A percentile compares a stretch with the other conserved stretches of the same genome.
These are phyloP conservation scores for Sporisorium iseilematis-ciliati DNA, from an alignment of 1,284 basidiomycete genomes.

Conservation along the genomic window DNA sequence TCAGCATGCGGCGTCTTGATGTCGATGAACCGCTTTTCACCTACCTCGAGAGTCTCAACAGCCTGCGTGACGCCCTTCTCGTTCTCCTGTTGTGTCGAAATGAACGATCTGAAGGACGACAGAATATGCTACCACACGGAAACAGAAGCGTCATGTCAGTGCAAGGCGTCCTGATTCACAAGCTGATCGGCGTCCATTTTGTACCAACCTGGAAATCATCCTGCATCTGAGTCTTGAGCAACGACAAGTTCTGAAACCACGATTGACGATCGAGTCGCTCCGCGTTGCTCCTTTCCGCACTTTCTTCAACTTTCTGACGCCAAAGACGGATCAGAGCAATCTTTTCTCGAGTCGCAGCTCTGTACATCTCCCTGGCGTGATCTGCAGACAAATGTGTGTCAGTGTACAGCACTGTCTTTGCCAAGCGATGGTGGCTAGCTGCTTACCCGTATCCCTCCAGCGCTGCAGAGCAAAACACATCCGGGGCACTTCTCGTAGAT, in stretches of 20 bases:
- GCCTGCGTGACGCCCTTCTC: conserved; percentile 3
- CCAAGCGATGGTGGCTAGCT: not conserved
- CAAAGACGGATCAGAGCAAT: conserved; percentile 14
- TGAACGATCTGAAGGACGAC: not conserved
- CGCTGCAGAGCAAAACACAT: conserved; percentile 46
- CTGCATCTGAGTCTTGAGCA: conserved; percentile 1
- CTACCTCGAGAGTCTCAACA: conserved; percentile 9
- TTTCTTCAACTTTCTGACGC: conserved; percentile 8
- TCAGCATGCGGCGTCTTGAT: not conserved
- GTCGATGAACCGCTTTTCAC: not conserved
- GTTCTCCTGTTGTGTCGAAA: not conserved
- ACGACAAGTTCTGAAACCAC: conserved; percentile 11
- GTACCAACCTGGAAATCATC: conserved; percentile 12
- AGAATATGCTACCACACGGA: not conserved
- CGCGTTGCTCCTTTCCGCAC: not conserved
- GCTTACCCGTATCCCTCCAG: conserved; percentile 36
- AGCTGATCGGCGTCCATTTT: no score
- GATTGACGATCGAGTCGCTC: conserved; percentile 18
- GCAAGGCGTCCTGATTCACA: no score
- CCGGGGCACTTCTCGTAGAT: conserved; percentile 44
- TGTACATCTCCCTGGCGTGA: conserved; percentile 28
- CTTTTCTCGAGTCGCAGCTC: conserved; percentile 24
- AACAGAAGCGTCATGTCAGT: not conserved
- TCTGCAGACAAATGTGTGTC: conserved; percentile 10
- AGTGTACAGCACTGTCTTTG: not conserved